phyloP scores from a whole-genome alignment of 148 eudicot species.

The Rhododendron henanense region DNA sequence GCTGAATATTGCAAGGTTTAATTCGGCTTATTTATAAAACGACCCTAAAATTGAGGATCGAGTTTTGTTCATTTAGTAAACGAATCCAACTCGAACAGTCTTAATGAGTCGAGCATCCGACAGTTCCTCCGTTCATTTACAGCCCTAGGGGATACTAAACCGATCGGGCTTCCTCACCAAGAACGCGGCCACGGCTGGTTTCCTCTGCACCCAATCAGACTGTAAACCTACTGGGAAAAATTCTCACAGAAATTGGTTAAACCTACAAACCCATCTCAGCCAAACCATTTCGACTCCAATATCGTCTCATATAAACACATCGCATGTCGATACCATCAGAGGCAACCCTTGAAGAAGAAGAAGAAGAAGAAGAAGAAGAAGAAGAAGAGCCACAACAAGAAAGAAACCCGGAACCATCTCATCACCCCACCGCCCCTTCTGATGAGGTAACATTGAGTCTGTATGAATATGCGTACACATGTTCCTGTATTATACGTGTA shows the following conservation, averaged over 20 bases:
- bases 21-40: too few species aligned
- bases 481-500: not conserved
- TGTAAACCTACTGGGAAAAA: not conserved
- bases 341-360: constrained; percentile 9
- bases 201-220: not conserved
- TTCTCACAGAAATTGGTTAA: not conserved
- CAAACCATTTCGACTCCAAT: not conserved
- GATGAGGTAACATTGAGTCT: constrained; percentile 48
- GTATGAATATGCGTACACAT: too few species aligned
- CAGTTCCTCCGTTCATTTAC: too few species aligned
- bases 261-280: not conserved
- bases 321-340: constrained; percentile 15
- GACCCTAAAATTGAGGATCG: too few species aligned
- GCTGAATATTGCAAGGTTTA: accelerated
- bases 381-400: constrained; percentile 16
- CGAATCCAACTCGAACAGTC: too few species aligned
- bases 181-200: not conserved
- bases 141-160: not conserved
- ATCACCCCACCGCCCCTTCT: constrained; percentile 71
- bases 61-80: too few species aligned
- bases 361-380: constrained; percentile 18
- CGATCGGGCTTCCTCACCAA: not conserved
- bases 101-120: too few species aligned
- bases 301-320: not conserved
- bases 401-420: constrained; percentile 23